These are phyloP conservation scores for Tetradesmus obliquus DNA, from an alignment of 139 green algal genomes.

Conservation along the genomic window DNA sequence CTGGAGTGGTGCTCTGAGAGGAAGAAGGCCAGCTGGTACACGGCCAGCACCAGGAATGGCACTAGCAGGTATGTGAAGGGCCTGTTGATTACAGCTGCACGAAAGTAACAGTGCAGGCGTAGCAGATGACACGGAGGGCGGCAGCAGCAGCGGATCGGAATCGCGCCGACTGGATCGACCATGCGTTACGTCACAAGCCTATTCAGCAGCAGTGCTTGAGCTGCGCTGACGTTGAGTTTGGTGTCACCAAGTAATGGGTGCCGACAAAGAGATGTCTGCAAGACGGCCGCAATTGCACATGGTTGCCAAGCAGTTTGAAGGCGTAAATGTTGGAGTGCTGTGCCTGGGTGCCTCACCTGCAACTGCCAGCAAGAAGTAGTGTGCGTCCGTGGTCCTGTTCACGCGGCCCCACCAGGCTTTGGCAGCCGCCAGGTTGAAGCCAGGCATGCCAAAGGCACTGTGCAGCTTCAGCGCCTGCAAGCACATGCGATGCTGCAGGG, in stretches of 20 bases:
- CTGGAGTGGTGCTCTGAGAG: background rate
- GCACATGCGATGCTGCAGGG: no score
- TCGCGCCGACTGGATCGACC: no score
- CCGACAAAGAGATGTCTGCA: no score
- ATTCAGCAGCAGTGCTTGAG: no score
- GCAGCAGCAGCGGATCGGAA: no score
- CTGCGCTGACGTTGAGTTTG: no score
- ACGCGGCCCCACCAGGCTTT: background rate
- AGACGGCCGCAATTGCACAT: no score
- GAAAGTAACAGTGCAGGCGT: background rate
- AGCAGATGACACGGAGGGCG: background rate
- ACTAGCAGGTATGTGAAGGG: constrained; percentile 16
- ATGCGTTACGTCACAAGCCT: no score
- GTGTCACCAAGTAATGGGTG: no score
- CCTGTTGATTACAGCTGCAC: background rate
- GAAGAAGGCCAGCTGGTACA: constrained; percentile 18
- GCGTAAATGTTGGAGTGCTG: no score
- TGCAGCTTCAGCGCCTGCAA: constrained; percentile 12
- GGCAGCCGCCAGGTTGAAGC: background rate
- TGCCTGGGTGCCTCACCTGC: background rate
- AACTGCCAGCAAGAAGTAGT: constrained; percentile 31
- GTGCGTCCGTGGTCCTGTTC: constrained; percentile 1
- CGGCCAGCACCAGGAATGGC: constrained; percentile 21
- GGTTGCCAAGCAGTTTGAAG: no score
- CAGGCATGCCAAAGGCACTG: constrained; percentile 5